These are phyloP conservation scores for Adiantum capillusveneris DNA, from an alignment of 75 land plant genomes.

Conservation along the genomic window DNA sequence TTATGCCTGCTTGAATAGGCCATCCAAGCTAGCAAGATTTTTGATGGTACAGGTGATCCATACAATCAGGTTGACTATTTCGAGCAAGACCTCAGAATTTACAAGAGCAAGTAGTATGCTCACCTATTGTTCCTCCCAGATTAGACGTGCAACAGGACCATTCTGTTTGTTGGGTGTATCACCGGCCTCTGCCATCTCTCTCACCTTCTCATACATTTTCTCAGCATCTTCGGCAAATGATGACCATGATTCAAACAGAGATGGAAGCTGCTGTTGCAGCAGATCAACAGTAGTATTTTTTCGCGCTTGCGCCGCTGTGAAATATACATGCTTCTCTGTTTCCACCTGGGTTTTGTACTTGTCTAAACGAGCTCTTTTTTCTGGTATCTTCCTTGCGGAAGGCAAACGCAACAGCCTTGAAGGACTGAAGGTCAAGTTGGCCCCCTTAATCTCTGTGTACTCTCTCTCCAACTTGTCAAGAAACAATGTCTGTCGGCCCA, in stretches of 20 bases:
- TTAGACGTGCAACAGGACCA: too few species aligned
- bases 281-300: not conserved
- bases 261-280: not conserved
- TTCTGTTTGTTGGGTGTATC: too few species aligned
- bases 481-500: conserved; percentile 30
- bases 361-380: not conserved
- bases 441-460: not conserved
- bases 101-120: too few species aligned
- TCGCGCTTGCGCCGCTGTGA: not conserved
- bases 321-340: not conserved
- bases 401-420: not conserved
- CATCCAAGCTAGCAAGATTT: too few species aligned
- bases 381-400: not conserved
- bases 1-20: too few species aligned
- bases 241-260: not conserved
- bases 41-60: too few species aligned
- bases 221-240: not conserved
- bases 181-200: not conserved
- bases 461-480: not conserved
- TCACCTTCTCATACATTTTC: not conserved
- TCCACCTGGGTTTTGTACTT: not conserved
- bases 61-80: too few species aligned
- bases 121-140: too few species aligned
- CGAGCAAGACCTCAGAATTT: too few species aligned
- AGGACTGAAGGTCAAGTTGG: not conserved